Base-by-base conservation (phyloP, 768 basidiomycete genomes). In the Coprinopsis strossmayeri region DNA sequence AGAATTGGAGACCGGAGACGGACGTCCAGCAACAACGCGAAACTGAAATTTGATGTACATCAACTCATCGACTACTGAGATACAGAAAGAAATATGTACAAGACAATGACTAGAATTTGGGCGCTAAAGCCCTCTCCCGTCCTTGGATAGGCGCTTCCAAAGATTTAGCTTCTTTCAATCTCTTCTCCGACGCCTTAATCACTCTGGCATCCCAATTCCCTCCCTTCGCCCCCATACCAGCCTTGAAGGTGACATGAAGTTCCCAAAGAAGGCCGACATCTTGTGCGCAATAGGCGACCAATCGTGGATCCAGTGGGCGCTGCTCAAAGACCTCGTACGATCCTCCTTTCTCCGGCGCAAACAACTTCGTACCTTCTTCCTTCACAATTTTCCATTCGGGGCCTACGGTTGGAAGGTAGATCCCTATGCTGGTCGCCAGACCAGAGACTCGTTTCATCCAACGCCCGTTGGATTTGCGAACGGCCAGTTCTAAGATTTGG, bases 401-500 rank as follows among this genome's bases (percentile, higher is more conserved):
- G 51, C 5, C 54, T 49, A 5, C 62, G 58, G n/a, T 24, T 48
- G 39, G n/a, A n/a, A 68, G 50, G 46, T 65, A 63, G 0, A 30
- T 42, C n/a, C 60, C 55, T 21, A 64, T 55, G 17, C 48, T 42
- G n/a, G 50, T 47, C 7, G 50, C 54, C 2, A 68, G 57, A 1
- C 67, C 64, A 20, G 48, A 56, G 28, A 68, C 37, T 26, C 58
- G 60, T 10, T 51, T 52, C 41, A 58, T 55, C 5, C 49, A 34
- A 10, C 37, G 26, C 3, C 55, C 50, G 4, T 56, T 50, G 34
- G 60, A 60, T 5, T 59, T 50, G 23, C 61, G 61, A 1, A 56
- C 54, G 34, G 65, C 64, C 49, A 64, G 46, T 46, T 68, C 67
- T 43, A 66, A 59, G 28, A 68, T 50, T 46, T 68, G 65, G 13